A percentile compares a stretch with the other conserved stretches of the same genome.
phyloP scores from a whole-genome alignment of 2,329 filamentous ascomycete genomes.

The Dactylellina parvicollis region DNA sequence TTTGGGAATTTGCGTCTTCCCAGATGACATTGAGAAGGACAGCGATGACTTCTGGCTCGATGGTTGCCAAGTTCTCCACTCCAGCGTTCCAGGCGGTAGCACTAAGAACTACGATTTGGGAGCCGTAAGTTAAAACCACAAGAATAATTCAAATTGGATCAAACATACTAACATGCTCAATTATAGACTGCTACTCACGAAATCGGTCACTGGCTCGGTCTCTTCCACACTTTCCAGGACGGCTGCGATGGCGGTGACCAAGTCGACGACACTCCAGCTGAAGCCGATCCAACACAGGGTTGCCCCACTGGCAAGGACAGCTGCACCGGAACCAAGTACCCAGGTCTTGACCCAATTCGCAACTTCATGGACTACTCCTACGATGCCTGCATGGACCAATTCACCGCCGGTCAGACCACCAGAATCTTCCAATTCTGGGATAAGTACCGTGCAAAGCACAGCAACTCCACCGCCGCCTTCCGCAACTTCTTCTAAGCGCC shows the following conservation, averaged over 20 bases:
- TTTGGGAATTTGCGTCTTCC: constrained; percentile 58
- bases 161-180: constrained; percentile 12
- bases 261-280: constrained; percentile 63
- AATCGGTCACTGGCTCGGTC: constrained; percentile 66
- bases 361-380: constrained; percentile 62
- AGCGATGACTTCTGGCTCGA: constrained; percentile 60
- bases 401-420: constrained; percentile 63
- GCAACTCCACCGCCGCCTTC: constrained; percentile 22
- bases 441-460: constrained; percentile 59
- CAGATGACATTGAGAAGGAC: constrained; percentile 56
- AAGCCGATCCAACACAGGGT: constrained; percentile 59
- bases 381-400: constrained; percentile 63
- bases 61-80: constrained; percentile 62
- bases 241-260: constrained; percentile 62
- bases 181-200: constrained; percentile 62
- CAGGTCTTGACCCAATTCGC: constrained; percentile 59
- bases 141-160: background rate
- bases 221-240: constrained; percentile 65
- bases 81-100: constrained; percentile 62
- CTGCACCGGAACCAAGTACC: constrained; percentile 56
- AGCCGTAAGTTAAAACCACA: constrained; percentile 39
- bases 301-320: constrained; percentile 62
- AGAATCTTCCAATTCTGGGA: constrained; percentile 63
- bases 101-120: constrained; percentile 61
- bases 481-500: constrained; percentile 24